Conservation (phyloP, 2,329 filamentous ascomycete genomes). For the Sporothrix inflata region DNA sequence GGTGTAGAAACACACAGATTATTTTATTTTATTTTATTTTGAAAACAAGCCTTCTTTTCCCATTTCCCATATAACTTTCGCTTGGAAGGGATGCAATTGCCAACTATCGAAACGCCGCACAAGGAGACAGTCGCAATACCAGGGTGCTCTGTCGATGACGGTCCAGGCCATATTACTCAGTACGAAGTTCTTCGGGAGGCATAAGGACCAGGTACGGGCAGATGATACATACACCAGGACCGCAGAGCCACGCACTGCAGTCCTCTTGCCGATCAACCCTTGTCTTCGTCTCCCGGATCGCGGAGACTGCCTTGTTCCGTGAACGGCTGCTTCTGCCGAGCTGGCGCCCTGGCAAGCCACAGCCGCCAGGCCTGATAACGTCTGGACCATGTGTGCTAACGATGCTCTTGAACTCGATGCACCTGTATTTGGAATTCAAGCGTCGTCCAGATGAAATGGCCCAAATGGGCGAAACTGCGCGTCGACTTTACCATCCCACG, state of each 20-base stretch:
- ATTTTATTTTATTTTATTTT: no score
- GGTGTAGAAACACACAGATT: not conserved
- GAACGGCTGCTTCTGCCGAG: not conserved
- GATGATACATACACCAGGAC: not conserved
- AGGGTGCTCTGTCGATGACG: no score
- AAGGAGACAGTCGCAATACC: no score
- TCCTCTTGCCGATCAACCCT: not conserved
- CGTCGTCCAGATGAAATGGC: not conserved
- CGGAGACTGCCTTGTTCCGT: conserved; percentile 16
- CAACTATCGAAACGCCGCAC: no score
- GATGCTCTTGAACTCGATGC: not conserved
- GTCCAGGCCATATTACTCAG: no score
- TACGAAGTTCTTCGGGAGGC: no score
- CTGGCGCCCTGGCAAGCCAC: not conserved
- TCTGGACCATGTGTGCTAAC: not conserved
- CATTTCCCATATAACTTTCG: not conserved
- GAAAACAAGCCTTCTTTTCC: not conserved
- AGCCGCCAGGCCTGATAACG: no score
- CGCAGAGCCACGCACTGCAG: not conserved
- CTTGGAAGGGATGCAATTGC: no score
- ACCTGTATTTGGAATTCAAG: conserved; percentile 9
- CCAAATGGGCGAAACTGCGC: not conserved
- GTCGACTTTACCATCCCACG: not conserved
- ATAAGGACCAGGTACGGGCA: not conserved
- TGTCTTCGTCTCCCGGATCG: not conserved